Percentiles rank a stretch among this genome's conserved stretches.
Conservation (phyloP, 495 filamentous ascomycete genomes). For the Xylaria nigripes region DNA sequence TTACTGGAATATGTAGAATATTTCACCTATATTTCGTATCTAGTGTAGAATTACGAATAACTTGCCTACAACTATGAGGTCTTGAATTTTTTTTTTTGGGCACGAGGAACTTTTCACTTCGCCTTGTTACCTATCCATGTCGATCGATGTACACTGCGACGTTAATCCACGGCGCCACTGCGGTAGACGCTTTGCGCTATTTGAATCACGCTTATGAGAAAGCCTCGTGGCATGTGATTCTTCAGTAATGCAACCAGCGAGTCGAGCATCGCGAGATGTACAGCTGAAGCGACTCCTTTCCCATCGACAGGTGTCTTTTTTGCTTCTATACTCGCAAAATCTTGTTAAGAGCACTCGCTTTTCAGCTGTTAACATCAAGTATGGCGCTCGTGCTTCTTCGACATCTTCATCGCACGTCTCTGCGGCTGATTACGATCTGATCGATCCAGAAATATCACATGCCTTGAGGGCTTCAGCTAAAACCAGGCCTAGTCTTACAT, state of each 20-base stretch:
- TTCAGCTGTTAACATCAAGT: neutral
- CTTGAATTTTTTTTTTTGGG: too few species aligned
- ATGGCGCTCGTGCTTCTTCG: neutral
- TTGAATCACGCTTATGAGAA: neutral
- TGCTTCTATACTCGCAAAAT: slow-evolving; percentile 2
- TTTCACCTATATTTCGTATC: too few species aligned
- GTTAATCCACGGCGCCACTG: neutral
- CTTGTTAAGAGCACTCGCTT: neutral
- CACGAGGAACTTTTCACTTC: neutral
- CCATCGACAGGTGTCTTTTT: slow-evolving; percentile 6
- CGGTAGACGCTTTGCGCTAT: neutral
- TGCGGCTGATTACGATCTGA: slow-evolving; percentile 4
- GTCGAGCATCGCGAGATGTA: slow-evolving; percentile 21
- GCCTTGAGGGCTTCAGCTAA: neutral
- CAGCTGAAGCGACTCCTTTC: slow-evolving; percentile 16
- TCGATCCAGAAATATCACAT: slow-evolving; percentile 1
- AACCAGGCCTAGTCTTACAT: neutral
- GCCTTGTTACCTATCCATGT: neutral
- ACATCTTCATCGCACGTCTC: neutral
- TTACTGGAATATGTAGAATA: too few species aligned
- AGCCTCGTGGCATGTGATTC: slow-evolving; percentile 15
- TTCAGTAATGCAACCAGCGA: slow-evolving; percentile 28
- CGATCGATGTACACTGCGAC: slow-evolving; percentile 1
- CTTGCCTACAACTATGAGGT: too few species aligned
- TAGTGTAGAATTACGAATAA: too few species aligned